A percentile compares a stretch with the other conserved stretches of the same genome.
Conservation (phyloP, 2,329 filamentous ascomycete species). For the Exophiala sp. region DNA sequence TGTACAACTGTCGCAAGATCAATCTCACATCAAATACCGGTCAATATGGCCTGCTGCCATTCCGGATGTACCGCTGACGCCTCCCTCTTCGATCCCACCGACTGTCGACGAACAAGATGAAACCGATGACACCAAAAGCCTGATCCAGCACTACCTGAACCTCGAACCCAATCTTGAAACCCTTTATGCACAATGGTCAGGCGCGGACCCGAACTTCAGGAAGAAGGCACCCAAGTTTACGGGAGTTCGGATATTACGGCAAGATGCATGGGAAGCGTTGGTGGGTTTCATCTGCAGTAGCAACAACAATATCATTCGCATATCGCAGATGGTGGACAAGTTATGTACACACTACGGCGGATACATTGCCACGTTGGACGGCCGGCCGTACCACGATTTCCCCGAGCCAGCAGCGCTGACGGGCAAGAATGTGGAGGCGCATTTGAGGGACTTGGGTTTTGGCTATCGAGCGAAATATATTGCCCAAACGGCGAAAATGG, state of each 20-base stretch:
- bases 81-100: constrained; percentile 37
- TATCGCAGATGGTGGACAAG: constrained; percentile 94
- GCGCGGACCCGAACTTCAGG: constrained; percentile 80
- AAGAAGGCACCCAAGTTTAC: constrained; percentile 82
- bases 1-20: constrained; percentile 78
- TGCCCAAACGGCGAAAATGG: constrained; percentile 73
- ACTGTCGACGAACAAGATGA: constrained; percentile 31
- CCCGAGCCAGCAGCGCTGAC: constrained; percentile 72
- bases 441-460: constrained; percentile 80
- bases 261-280: constrained; percentile 94
- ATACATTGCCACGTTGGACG: constrained; percentile 66
- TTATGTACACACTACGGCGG: constrained; percentile 82
- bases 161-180: constrained; percentile 69
- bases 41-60: constrained; percentile 53
- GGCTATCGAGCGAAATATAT: constrained; percentile 95
- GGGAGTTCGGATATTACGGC: constrained; percentile 85
- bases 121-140: constrained; percentile 60
- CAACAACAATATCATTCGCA: constrained; percentile 95
- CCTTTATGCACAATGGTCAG: constrained; percentile 85
- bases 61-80: constrained; percentile 33
- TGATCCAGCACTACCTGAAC: constrained; percentile 84
- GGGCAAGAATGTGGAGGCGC: constrained; percentile 69
- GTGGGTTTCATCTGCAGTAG: constrained; percentile 96
- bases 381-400: constrained; percentile 79
- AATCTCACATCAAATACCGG: constrained; percentile 73